Evolutionary conservation across 768 basidiomycete genomes (phyloP).

Genomic region (Thelephora aurantiotincta): DNA sequence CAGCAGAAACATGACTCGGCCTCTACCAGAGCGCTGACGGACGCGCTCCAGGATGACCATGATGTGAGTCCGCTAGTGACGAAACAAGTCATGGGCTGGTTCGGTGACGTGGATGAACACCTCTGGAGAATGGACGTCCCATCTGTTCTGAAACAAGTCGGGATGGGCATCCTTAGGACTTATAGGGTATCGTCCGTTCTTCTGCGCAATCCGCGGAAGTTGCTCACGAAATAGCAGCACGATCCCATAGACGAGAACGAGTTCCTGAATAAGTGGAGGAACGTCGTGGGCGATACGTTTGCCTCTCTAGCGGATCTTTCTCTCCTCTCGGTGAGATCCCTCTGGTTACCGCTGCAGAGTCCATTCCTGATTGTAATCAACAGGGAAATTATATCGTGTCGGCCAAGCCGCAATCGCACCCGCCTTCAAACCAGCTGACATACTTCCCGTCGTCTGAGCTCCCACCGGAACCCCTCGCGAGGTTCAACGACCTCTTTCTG

Average conservation of each 20-base stretch:
- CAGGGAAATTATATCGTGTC: constrained; percentile 66
- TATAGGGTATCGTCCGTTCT: constrained; percentile 28
- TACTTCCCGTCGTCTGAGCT: constrained; percentile 71
- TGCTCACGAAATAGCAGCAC: constrained; percentile 24
- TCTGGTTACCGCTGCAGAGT: neutral
- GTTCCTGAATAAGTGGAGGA: constrained; percentile 58
- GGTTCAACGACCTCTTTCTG: constrained; percentile 83
- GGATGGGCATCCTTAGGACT: constrained; percentile 54
- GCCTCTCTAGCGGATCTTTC: constrained; percentile 41
- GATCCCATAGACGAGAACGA: constrained; percentile 39
- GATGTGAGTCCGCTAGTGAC: constrained; percentile 50
- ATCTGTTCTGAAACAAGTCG: constrained; percentile 58
- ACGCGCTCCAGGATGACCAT: constrained; percentile 55
- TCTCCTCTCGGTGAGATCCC: constrained; percentile 48
- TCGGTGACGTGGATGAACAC: constrained; percentile 37
- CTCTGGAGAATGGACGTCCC: constrained; percentile 55
- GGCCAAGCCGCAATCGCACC: constrained; percentile 22
- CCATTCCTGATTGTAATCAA: neutral
- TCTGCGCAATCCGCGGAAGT: neutral
- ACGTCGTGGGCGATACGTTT: constrained; percentile 68
- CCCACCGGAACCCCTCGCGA: constrained; percentile 61
- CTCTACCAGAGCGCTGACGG: constrained; percentile 42
- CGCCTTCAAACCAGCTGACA: constrained; percentile 25
- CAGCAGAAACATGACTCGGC: constrained; percentile 37
- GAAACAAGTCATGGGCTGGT: constrained; percentile 69